Percentiles rank a stretch among this genome's conserved stretches.
These are phyloP conservation scores for Rhodamnia argentea DNA, from an alignment of 345 rosid species.

Conservation along the genomic window DNA sequence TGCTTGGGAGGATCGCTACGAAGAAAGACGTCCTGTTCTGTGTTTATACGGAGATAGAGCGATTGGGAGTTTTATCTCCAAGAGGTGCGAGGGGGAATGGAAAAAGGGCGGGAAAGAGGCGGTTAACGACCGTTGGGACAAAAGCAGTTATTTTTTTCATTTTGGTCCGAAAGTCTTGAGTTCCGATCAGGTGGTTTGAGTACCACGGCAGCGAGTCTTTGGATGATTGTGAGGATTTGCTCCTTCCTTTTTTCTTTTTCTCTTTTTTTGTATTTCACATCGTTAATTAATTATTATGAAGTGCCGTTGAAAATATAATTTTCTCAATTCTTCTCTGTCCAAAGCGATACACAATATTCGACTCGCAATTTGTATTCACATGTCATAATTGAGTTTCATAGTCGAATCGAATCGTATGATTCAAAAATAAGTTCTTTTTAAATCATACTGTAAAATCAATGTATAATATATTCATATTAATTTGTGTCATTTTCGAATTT, in stretches of 20 bases:
- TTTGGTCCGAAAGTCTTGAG: neutral
- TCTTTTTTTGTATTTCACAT: neutral
- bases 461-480: rapidly evolving
- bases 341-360: neutral
- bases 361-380: rapidly evolving
- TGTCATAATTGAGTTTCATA: neutral
- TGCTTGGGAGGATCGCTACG: neutral
- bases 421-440: neutral
- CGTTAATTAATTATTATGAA: neutral
- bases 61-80: neutral
- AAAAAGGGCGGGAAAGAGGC: neutral
- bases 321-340: rapidly evolving
- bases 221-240: neutral
- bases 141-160: neutral
- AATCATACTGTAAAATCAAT: neutral
- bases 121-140: neutral
- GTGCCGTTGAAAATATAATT: neutral
- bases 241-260: neutral
- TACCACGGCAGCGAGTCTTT: neutral
- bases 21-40: neutral
- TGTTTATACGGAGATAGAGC: neutral
- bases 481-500: neutral
- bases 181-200: neutral
- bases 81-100: neutral
- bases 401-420: rapidly evolving